Conservation (phyloP, 2,329 filamentous ascomycete genomes). For the Clarireedia paspali region DNA sequence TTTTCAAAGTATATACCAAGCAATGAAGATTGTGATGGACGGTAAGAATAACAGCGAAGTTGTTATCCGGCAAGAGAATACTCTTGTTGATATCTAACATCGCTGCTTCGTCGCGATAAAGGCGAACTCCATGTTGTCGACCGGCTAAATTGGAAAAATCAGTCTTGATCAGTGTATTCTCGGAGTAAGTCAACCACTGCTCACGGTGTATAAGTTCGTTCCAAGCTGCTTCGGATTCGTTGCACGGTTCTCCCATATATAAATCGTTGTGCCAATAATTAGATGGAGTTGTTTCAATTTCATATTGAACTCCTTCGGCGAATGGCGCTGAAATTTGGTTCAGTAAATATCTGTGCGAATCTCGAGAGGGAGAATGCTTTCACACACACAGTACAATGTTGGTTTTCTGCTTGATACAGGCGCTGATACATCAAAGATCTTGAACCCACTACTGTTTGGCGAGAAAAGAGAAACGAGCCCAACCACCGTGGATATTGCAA, state of each 20-base stretch:
- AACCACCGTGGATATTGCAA: too few species aligned
- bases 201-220: constrained; percentile 6
- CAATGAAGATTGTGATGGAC: constrained; percentile 7
- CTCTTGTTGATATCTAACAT: constrained; percentile 3
- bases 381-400: too few species aligned
- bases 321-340: background rate
- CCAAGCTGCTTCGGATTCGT: constrained; percentile 5
- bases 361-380: too few species aligned
- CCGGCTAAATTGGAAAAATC: background rate
- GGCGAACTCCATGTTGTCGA: background rate
- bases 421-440: too few species aligned
- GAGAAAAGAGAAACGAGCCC: too few species aligned
- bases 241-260: constrained; percentile 6
- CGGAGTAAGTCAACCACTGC: too few species aligned
- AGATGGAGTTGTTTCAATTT: background rate
- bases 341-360: too few species aligned
- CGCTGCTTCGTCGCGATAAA: constrained; percentile 2
- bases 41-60: constrained; percentile 5
- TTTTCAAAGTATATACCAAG: background rate
- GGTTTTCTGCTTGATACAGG: too few species aligned
- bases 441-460: too few species aligned
- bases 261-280: background rate
- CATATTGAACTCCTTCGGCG: background rate
- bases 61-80: background rate
- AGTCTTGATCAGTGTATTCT: background rate